phyloP scores from a whole-genome alignment of 2,329 filamentous ascomycete species.

The Zasmidium angulare region DNA sequence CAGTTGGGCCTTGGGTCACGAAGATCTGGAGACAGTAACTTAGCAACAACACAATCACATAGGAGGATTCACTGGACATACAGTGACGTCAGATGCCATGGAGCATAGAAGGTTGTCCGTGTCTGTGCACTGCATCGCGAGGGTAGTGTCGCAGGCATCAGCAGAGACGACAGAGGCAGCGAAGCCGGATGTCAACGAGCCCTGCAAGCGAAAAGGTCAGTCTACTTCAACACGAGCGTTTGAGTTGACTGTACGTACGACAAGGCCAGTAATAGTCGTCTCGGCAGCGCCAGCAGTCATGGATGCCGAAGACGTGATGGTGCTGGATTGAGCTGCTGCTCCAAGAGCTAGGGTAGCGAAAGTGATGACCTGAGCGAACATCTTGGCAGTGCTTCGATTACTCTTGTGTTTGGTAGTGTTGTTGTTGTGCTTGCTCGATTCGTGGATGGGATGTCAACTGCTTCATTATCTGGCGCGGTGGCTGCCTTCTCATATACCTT shows the following conservation, averaged over 20 bases:
- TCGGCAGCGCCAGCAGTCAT: neutral
- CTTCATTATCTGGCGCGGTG: neutral
- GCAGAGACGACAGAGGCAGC: slow-evolving; percentile 14
- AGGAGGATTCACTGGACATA: neutral
- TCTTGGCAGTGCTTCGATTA: slow-evolving; percentile 4
- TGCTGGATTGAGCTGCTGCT: slow-evolving; percentile 1
- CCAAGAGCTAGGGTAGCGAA: slow-evolving; percentile 5
- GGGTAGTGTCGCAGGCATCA: slow-evolving; percentile 15
- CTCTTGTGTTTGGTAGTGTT: neutral
- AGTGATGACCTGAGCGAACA: slow-evolving; percentile 1
- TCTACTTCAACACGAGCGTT: neutral
- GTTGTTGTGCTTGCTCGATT: neutral
- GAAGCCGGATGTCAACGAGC: neutral
- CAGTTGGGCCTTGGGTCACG: slow-evolving; percentile 12
- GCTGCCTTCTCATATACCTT: neutral
- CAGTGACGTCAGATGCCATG: neutral
- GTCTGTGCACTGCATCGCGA: slow-evolving; percentile 15
- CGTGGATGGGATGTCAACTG: neutral
- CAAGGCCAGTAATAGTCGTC: slow-evolving; percentile 12
- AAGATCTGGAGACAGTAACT: slow-evolving; percentile 6
- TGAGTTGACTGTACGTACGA: slow-evolving; percentile 2
- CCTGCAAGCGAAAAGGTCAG: neutral
- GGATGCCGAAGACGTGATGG: neutral
- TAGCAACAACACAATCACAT: neutral
- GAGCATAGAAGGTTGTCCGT: neutral